Evolutionary conservation across 2,329 filamentous ascomycete genomes (phyloP).

Genomic region (Fusarium humuli): DNA sequence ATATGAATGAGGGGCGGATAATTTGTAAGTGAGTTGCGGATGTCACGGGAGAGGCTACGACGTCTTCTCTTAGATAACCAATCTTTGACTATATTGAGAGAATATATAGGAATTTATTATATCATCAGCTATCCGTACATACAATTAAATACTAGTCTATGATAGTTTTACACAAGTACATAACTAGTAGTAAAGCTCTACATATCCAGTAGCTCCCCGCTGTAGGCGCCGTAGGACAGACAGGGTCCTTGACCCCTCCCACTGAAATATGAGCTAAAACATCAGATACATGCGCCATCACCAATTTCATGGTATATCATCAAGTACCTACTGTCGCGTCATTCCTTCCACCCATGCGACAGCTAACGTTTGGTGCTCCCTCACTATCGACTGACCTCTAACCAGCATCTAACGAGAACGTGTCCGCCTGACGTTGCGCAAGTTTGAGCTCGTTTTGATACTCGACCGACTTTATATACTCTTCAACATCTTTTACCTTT

Average conservation of each 20-base stretch:
- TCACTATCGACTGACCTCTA: conserved; percentile 23
- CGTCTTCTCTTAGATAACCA: not conserved
- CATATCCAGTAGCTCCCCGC: conserved; percentile 14
- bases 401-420: not conserved
- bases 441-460: conserved; percentile 56
- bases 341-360: conserved; percentile 21
- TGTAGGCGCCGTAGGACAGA: conserved; percentile 3
- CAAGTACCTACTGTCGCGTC: conserved; percentile 26
- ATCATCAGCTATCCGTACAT: too few species aligned
- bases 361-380: conserved; percentile 6
- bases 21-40: conserved; percentile 32
- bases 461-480: conserved; percentile 7
- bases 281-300: conserved; percentile 5
- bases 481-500: not conserved
- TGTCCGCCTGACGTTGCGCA: conserved; percentile 48
- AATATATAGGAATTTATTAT: not conserved
- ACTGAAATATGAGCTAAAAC: conserved; percentile 17
- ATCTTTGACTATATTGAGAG: not conserved
- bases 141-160: too few species aligned
- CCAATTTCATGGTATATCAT: not conserved
- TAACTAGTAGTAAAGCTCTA: too few species aligned
- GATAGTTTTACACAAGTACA: not conserved
- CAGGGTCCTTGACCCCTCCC: conserved; percentile 13
- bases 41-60: conserved; percentile 24
- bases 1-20: conserved; percentile 23